A percentile compares a stretch with the other conserved stretches of the same genome.
Conservation (phyloP, 108 stramenopile species). For the Pseudonitzschia delicatissima region DNA sequence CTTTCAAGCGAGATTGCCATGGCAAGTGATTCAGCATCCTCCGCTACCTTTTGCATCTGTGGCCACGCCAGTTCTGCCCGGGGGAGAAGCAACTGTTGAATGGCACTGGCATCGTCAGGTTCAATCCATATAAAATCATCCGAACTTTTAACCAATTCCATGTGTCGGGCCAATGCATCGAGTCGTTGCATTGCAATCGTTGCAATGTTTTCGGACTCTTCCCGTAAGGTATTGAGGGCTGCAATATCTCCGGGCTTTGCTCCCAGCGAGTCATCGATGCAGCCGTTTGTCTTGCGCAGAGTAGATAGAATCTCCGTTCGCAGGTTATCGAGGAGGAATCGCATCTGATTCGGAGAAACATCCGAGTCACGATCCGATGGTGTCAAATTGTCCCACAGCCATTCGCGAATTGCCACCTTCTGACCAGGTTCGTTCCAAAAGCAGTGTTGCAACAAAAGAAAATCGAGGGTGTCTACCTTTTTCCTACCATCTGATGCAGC, state of each 20-base stretch:
- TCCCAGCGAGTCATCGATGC: slow-evolving; percentile 53
- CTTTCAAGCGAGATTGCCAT: slow-evolving; percentile 11
- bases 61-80: slow-evolving; percentile 27
- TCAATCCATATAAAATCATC: slow-evolving; percentile 48
- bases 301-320: slow-evolving; percentile 35
- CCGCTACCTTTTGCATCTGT: slow-evolving; percentile 20
- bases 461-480: slow-evolving; percentile 60
- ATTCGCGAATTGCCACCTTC: slow-evolving; percentile 42
- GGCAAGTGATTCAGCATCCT: slow-evolving; percentile 35
- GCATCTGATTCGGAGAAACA: slow-evolving; percentile 23
- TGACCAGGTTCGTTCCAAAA: slow-evolving; percentile 65
- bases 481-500: slow-evolving; percentile 60
- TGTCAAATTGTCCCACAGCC: slow-evolving; percentile 62
- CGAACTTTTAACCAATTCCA: slow-evolving; percentile 30
- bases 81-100: slow-evolving; percentile 57
- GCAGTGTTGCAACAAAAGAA: slow-evolving; percentile 55
- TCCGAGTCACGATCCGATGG: slow-evolving; percentile 23
- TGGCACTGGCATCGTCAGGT: slow-evolving; percentile 45
- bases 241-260: slow-evolving; percentile 48
- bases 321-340: slow-evolving; percentile 58
- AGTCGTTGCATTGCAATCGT: slow-evolving; percentile 28
- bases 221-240: slow-evolving; percentile 32
- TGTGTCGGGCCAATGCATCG: slow-evolving; percentile 46
- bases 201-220: slow-evolving; percentile 38
- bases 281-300: slow-evolving; percentile 58